Evolutionary conservation across 768 basidiomycete species (phyloP), one percentile per base, ranked within the genome.

Genomic region (Mycena venus): DNA sequence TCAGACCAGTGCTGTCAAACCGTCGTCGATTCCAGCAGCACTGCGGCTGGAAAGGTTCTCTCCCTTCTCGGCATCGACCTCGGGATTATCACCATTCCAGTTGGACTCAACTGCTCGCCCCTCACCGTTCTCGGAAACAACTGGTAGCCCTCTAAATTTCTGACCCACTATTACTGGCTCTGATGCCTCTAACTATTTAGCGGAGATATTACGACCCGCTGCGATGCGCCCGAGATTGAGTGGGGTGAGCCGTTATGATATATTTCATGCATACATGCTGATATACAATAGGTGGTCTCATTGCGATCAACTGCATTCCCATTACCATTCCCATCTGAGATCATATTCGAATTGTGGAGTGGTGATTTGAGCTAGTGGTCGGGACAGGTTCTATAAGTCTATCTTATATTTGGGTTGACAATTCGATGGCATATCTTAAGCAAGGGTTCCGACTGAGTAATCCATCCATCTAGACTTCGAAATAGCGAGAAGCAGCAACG

Each of bases 41-140:
- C 56, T 21, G 73, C 73, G 19, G 73, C 64, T 23, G 68, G n/a
- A n/a, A 44, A 3, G 3, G 68, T 70, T 23, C 55, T 56, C 14
- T 63, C 47, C 9, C 5, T 17, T 17, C 42, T 70, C 3, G 68
- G 68, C 14, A 47, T 75, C 27, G 68, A 75, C 68, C 73, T 75
- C 27, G 47, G 62, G 14, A 64, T 47, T 23, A 55, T 75, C 31
- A 40, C 25, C 38, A 58, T 75, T 38, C 73, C 73, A 17, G 42
- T 75, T 17, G 73, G 73, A 6, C 68, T 75, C 38, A 62, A 49
- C 73, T 75, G 73, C 73, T 66, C 68, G 25, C 68, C 73, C 62
- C 66, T 75, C 73, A 75, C 73, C 17, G 49, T 75, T 38, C 19
- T 70, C 68, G 73, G 73, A 2, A 65, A 65, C 32, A 74, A 63